Percentiles rank a stretch among this genome's conserved stretches.
Conservation (phyloP, 106 monocot genomes). For the Gastrodia elata region DNA sequence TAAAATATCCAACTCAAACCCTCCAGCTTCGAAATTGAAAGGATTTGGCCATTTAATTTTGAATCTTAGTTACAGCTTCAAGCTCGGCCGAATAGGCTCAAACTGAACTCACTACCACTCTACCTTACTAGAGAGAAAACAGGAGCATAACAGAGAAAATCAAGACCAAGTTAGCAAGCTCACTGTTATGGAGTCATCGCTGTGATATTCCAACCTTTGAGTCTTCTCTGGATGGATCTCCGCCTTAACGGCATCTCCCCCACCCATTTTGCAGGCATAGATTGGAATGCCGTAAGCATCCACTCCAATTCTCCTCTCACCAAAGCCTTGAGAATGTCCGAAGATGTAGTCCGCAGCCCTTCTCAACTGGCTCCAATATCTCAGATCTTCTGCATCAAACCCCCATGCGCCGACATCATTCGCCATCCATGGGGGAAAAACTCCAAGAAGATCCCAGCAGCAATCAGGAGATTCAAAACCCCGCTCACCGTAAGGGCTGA, state of each 20-base stretch:
- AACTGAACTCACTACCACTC: too few relatives aligned
- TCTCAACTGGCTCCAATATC: slow-evolving; percentile 33
- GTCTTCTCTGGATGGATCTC: slow-evolving; percentile 32
- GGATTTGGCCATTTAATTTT: too few relatives aligned
- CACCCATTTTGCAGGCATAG: slow-evolving; percentile 43
- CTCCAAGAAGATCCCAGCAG: slow-evolving; percentile 8
- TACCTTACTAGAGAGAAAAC: background rate
- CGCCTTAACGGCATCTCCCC: slow-evolving; percentile 12
- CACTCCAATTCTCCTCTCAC: slow-evolving; percentile 42
- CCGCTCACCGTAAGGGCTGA: slow-evolving; percentile 13
- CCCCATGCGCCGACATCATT: background rate
- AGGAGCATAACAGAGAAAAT: background rate
- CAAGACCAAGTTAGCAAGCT: background rate
- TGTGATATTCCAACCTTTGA: slow-evolving; percentile 17
- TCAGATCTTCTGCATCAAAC: slow-evolving; percentile 11
- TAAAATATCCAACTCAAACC: too few relatives aligned
- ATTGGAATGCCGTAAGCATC: slow-evolving; percentile 52
- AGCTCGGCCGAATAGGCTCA: too few relatives aligned
- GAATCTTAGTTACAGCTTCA: too few relatives aligned
- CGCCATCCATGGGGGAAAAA: slow-evolving; percentile 16
- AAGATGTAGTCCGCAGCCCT: slow-evolving; percentile 71
- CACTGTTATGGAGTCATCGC: background rate
- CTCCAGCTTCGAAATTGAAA: too few relatives aligned
- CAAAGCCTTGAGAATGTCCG: slow-evolving; percentile 48
- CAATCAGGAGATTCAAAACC: background rate